phyloP scores from a whole-genome alignment of 2,329 filamentous ascomycete genomes.

The Fusarium anthophilum region DNA sequence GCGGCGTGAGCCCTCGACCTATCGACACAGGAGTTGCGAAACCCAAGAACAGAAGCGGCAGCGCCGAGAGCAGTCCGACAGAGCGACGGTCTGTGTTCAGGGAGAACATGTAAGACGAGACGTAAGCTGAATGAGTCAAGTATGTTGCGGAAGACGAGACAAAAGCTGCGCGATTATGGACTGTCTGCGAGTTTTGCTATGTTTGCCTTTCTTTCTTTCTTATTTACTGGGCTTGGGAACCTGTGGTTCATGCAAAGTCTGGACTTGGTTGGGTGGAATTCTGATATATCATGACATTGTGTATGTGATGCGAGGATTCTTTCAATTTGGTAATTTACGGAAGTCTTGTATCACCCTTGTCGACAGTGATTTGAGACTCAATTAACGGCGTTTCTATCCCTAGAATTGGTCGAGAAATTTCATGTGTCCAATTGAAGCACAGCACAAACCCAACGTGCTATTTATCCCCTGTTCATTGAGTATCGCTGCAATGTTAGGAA shows the following conservation, averaged over 20 bases:
- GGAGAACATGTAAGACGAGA: conserved; percentile 67
- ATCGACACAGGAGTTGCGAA: conserved; percentile 59
- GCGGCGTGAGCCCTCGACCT: conserved; percentile 82
- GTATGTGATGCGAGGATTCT: conserved; percentile 6
- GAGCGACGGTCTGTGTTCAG: conserved; percentile 76
- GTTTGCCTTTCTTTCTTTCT: neutral
- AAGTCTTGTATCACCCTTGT: conserved; percentile 13
- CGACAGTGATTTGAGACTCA: conserved; percentile 7
- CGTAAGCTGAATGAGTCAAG: neutral
- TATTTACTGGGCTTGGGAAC: neutral
- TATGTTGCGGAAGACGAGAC: neutral
- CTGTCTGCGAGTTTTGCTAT: neutral
- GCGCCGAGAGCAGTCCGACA: conserved; percentile 65
- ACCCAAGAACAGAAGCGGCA: conserved; percentile 44
- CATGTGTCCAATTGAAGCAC: conserved; percentile 2
- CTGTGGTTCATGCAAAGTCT: conserved; percentile 5
- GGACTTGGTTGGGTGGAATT: conserved; percentile 29
- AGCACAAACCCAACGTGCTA: neutral
- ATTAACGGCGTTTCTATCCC: conserved; percentile 30
- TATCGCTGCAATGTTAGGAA: neutral
- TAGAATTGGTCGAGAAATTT: neutral
- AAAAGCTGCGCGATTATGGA: conserved; percentile 19
- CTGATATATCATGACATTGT: conserved; percentile 34
- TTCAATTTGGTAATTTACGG: conserved; percentile 20
- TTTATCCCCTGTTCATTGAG: neutral